These are phyloP conservation scores for Luvunga scandens DNA, from an alignment of 345 rosid species.

Conservation along the genomic window DNA sequence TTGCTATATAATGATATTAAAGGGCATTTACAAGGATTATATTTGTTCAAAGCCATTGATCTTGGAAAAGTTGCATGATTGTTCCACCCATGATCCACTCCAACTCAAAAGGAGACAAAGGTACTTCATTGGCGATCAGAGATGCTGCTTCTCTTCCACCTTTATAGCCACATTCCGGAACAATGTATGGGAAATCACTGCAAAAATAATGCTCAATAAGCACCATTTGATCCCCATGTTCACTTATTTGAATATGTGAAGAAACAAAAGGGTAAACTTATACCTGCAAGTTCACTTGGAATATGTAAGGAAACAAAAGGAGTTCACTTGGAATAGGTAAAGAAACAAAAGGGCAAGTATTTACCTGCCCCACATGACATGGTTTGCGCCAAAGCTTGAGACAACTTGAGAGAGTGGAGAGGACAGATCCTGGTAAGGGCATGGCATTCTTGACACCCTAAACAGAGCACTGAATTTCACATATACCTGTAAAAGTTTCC, in stretches of 20 bases:
- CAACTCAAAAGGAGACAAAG: constrained; percentile 59
- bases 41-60: constrained; percentile 43
- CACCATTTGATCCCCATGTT: neutral
- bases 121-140: constrained; percentile 43
- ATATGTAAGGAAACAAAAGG: neutral
- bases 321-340: neutral
- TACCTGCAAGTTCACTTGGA: neutral
- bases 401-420: constrained; percentile 57
- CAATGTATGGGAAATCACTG: constrained; percentile 90
- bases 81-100: constrained; percentile 80
- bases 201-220: constrained; percentile 5
- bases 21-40: neutral
- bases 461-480: constrained; percentile 85
- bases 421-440: constrained; percentile 64
- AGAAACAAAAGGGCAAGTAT: neutral
- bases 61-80: constrained; percentile 55
- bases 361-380: constrained; percentile 96
- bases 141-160: constrained; percentile 69
- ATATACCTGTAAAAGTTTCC: constrained; percentile 50
- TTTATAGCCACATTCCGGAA: constrained; percentile 79
- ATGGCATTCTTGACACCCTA: constrained; percentile 67
- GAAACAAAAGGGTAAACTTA: neutral
- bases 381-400: constrained; percentile 63
- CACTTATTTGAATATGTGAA: neutral
- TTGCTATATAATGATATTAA: neutral